Percentiles rank a stretch among this genome's conserved stretches.
Evolutionary conservation across 2,329 filamentous ascomycete genomes (phyloP).

Genomic region (Cadophora sp.): DNA sequence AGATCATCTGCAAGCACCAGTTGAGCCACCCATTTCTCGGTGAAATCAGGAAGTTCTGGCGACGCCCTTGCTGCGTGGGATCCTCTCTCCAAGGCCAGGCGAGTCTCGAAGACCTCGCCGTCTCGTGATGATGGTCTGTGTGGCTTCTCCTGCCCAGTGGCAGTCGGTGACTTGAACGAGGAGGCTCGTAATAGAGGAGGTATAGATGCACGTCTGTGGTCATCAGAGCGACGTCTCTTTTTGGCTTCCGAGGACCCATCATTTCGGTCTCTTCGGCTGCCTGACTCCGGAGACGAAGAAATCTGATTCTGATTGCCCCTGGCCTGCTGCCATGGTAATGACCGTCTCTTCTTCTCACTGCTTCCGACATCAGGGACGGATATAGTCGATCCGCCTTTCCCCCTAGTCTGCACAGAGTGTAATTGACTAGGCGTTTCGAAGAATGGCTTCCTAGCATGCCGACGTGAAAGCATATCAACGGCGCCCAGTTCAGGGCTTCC

Average conservation of each 20-base stretch:
- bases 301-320: neutral
- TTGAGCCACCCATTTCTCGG: constrained; percentile 17
- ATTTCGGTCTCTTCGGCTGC: neutral
- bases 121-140: neutral
- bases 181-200: constrained; percentile 9
- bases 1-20: neutral
- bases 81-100: neutral
- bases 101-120: neutral
- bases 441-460: constrained; percentile 22
- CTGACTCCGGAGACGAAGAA: neutral
- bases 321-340: neutral
- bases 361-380: neutral
- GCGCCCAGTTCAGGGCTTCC: constrained; percentile 4
- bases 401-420: neutral
- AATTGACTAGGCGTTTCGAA: constrained; percentile 37
- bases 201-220: constrained; percentile 7
- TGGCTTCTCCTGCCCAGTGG: neutral
- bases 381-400: neutral
- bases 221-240: constrained; percentile 5
- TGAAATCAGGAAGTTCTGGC: constrained; percentile 12
- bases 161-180: neutral
- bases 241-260: neutral
- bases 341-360: neutral
- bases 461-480: neutral
- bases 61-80: constrained; percentile 1